Percentiles rank a stretch among this genome's conserved stretches.
Conservation (phyloP, 352 stramenopile genomes). For the Pythium scleroteichum region DNA sequence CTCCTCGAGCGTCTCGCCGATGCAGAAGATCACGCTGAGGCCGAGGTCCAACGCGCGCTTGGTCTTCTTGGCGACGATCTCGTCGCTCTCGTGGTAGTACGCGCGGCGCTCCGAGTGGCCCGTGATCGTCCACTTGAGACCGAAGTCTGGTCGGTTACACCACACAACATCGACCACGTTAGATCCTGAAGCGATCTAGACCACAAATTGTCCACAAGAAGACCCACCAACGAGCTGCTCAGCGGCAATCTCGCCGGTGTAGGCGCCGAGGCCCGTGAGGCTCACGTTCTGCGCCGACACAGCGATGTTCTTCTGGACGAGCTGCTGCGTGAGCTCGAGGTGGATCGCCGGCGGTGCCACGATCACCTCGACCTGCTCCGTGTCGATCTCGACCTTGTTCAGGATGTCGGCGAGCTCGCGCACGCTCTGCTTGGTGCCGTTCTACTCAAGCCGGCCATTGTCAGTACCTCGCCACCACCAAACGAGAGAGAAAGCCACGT, state of each 20-base stretch:
- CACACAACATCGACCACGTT: slow-evolving; percentile 31
- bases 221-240: slow-evolving; percentile 88
- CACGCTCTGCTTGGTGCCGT: slow-evolving; percentile 79
- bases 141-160: slow-evolving; percentile 59
- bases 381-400: slow-evolving; percentile 67
- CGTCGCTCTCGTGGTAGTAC: slow-evolving; percentile 92
- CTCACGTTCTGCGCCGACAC: slow-evolving; percentile 73
- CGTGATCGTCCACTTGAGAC: slow-evolving; percentile 80
- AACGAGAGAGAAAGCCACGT: slow-evolving; percentile 27
- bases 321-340: slow-evolving; percentile 41
- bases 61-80: slow-evolving; percentile 94
- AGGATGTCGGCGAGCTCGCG: slow-evolving; percentile 84
- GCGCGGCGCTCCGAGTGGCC: slow-evolving; percentile 93
- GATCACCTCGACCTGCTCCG: slow-evolving; percentile 69
- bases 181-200: too few species aligned
- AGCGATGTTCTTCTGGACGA: slow-evolving; percentile 59
- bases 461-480: too few species aligned
- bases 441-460: slow-evolving; percentile 34
- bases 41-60: slow-evolving; percentile 88
- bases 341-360: slow-evolving; percentile 69
- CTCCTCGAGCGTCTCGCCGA: slow-evolving; percentile 94
- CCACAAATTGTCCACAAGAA: too few species aligned
- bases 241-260: slow-evolving; percentile 89
- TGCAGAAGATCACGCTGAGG: slow-evolving; percentile 96
- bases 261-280: slow-evolving; percentile 85